Base-by-base conservation (phyloP, 306 rosid genomes). In the Vigna mungo region DNA sequence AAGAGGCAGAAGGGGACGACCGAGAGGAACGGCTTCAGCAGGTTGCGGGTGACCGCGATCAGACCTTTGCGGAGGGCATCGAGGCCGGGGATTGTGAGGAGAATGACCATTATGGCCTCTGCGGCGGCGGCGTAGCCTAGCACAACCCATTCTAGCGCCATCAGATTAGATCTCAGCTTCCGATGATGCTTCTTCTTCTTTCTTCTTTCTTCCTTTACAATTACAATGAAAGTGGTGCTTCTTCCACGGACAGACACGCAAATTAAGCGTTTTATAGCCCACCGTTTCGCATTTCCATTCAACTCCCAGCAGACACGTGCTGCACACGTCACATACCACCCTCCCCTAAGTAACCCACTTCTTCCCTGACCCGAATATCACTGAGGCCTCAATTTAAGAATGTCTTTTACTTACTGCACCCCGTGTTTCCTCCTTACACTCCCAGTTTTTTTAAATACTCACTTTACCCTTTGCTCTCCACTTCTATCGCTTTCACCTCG, bases 61-160 rank as follows among this genome's bases (percentile, higher is more conserved):
- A 96, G 83, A 1, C 99, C 99, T 78, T 89, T 92, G 1, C 99
- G 92, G 53, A 96, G 96, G 4, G 88, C 93, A 63, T 92, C 96
- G 2, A 96, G 91, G 46, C 99, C 99, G 0, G 99, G 99, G 72
- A 96, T 58, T 0, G 99, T 96, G 1, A 96, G 90, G n/a, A 96
- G 96, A 15, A 96, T 79, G 12, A 96, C 98, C 99, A 96, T 96
- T 74, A 96, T 73, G 1, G 98, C 99, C 78, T 96, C 99, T 7
- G 98, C 98, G 1, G 83, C 98, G 1, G 99, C 99, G 2, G 97
- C 98, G 86, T 96, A 96, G 0, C 99, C 98, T 3, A 96, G 85
- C 49, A 96, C 97, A 18, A 96, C 94, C 99, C 99, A 96, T 78
- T 96, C 99, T 2, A 96, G 81, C 55, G 99, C 99, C 99, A 96